Evolutionary conservation across 495 filamentous ascomycete species (phyloP).

Genomic region (Rusavskia elegans): DNA sequence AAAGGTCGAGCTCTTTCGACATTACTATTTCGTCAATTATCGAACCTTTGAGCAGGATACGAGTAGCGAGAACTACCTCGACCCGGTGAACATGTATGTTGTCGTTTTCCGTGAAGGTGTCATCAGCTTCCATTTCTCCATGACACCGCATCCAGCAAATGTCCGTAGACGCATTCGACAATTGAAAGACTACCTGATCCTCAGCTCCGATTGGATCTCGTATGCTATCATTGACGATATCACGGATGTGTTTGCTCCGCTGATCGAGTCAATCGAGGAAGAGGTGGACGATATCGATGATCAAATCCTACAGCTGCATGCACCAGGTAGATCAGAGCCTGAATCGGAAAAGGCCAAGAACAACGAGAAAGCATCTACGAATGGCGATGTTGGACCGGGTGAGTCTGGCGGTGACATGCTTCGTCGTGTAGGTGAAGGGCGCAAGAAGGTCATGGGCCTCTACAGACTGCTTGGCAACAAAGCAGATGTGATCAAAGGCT

Average conservation of each 20-base stretch:
- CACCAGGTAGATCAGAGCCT: constrained; percentile 24
- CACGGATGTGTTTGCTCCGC: constrained; percentile 82
- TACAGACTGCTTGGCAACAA: constrained; percentile 92
- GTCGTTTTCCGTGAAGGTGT: constrained; percentile 94
- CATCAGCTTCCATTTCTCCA: constrained; percentile 86
- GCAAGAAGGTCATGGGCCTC: constrained; percentile 91
- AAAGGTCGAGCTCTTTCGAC: constrained; percentile 91
- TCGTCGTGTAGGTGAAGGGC: constrained; percentile 74
- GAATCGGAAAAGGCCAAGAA: constrained; percentile 13
- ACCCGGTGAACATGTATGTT: constrained; percentile 94
- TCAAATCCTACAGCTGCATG: constrained; percentile 61
- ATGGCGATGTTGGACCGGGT: constrained; percentile 32
- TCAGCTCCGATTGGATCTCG: constrained; percentile 93
- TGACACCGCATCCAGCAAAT: constrained; percentile 87
- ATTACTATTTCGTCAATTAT: constrained; percentile 98
- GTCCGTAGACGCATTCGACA: constrained; percentile 87
- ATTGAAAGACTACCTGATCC: constrained; percentile 81
- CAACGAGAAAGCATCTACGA: constrained; percentile 28
- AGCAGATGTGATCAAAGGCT: constrained; percentile 96
- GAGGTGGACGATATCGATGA: constrained; percentile 86
- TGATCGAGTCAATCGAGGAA: constrained; percentile 77
- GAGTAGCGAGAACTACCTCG: constrained; percentile 72
- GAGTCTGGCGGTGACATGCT: constrained; percentile 63
- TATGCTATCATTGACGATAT: constrained; percentile 98
- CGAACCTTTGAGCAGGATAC: constrained; percentile 90